These are phyloP conservation scores for Phyllosticta citribraziliensis DNA, from an alignment of 2,329 filamentous ascomycete species.

Conservation along the genomic window DNA sequence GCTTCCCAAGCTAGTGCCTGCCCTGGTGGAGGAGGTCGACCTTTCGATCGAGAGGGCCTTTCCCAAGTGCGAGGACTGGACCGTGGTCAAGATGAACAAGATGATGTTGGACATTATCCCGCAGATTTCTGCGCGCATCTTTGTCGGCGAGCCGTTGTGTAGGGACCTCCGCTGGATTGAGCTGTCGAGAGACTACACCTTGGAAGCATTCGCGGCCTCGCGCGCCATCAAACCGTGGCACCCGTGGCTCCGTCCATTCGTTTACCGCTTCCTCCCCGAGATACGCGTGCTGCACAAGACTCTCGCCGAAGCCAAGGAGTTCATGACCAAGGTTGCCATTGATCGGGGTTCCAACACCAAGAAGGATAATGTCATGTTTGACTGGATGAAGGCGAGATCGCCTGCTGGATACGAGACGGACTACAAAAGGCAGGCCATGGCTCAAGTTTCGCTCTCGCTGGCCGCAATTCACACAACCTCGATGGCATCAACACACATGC, in stretches of 20 bases:
- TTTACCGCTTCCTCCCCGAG: conserved; percentile 4
- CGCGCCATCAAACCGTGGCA: conserved; percentile 7
- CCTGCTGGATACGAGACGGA: conserved; percentile 10
- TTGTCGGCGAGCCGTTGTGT: conserved; percentile 40
- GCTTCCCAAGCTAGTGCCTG: conserved; percentile 21
- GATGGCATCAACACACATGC: conserved; percentile 13
- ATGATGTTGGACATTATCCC: conserved; percentile 40
- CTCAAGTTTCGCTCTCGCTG: conserved; percentile 9
- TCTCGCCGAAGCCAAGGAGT: conserved; percentile 8
- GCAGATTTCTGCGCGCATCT: conserved; percentile 38
- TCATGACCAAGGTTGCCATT: conserved; percentile 11
- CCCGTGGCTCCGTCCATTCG: conserved; percentile 7
- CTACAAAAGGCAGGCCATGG: conserved; percentile 2
- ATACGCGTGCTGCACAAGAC: conserved; percentile 8
- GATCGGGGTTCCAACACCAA: background rate
- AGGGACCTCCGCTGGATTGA: conserved; percentile 37
- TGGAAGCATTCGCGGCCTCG: conserved; percentile 9
- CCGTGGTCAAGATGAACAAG: conserved; percentile 21
- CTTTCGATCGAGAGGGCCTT: conserved; percentile 18
- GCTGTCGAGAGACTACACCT: conserved; percentile 39
- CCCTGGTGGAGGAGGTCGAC: conserved; percentile 23
- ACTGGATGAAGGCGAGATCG: conserved; percentile 7
- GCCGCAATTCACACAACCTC: conserved; percentile 18
- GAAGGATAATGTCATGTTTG: background rate
- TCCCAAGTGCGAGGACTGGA: conserved; percentile 31